These are phyloP conservation scores for Sporothrix curviconia DNA, from an alignment of 2,329 filamentous ascomycete genomes.

Conservation along the genomic window DNA sequence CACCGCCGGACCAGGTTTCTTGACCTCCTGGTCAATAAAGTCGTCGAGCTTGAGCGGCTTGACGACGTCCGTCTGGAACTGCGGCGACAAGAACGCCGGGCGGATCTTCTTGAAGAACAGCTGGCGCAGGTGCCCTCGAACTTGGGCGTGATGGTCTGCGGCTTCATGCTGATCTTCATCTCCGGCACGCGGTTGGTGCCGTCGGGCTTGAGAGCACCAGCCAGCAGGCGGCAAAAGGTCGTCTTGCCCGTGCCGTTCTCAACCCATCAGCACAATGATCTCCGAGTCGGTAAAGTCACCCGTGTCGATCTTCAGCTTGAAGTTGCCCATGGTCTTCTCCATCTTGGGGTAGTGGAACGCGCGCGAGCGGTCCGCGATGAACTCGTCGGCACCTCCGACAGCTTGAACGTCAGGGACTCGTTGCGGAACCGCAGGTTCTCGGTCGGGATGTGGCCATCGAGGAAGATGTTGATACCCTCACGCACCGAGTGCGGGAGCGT, in stretches of 20 bases:
- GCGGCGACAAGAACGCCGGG: conserved; percentile 87
- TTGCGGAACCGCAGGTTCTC: conserved; percentile 98
- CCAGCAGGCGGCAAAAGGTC: conserved; percentile 94
- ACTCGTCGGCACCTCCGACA: conserved; percentile 85
- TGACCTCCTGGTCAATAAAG: conserved; percentile 99
- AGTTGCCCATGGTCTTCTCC: conserved; percentile 86
- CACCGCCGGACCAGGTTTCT: conserved; percentile 98
- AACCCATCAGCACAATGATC: conserved; percentile 99
- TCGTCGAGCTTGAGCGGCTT: conserved; percentile 99
- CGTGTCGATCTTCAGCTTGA: conserved; percentile 62
- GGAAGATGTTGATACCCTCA: conserved; percentile 98
- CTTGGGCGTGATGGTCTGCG: conserved; percentile 98
- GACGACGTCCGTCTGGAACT: conserved; percentile 99
- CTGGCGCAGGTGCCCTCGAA: conserved; percentile 92
- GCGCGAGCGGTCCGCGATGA: conserved; percentile 73
- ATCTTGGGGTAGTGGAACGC: conserved; percentile 84
- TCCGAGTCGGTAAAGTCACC: conserved; percentile 96
- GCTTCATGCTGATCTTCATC: conserved; percentile 83
- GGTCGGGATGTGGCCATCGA: conserved; percentile 91
- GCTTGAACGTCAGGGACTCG: conserved; percentile 91
- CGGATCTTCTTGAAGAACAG: conserved; percentile 99
- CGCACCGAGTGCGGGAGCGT: conserved; percentile 92
- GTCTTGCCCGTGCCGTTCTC: conserved; percentile 98
- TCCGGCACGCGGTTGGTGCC: conserved; percentile 69
- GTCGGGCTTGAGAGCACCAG: conserved; percentile 89